These are phyloP conservation scores for Herpetomonas tarakana DNA, from an alignment of 208 protist species.

Conservation along the genomic window DNA sequence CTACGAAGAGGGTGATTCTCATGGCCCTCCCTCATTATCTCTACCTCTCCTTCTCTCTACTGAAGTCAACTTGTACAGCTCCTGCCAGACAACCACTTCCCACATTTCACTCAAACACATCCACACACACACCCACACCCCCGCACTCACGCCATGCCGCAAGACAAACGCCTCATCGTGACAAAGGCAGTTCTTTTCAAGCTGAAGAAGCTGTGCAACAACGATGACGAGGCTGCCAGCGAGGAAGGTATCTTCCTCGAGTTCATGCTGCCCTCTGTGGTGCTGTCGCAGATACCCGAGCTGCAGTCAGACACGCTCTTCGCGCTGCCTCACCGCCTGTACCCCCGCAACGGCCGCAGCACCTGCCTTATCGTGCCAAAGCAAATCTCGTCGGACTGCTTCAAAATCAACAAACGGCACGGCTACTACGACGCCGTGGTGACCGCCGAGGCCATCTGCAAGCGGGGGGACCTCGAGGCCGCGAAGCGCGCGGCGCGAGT, in stretches of 20 bases:
- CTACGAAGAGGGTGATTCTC: no score
- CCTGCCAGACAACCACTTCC: no score
- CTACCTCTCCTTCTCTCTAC: no score
- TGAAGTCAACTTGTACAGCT: no score
- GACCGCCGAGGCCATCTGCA: conserved; percentile 82
- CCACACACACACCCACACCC: no score
- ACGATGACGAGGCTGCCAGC: conserved; percentile 20
- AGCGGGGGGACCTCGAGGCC: conserved; percentile 55
- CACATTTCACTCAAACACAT: no score
- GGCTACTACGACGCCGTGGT: conserved; percentile 85
- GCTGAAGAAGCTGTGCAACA: conserved; percentile 54
- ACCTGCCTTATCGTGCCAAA: conserved; percentile 82
- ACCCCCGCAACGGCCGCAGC: conserved; percentile 53
- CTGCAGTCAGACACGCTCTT: conserved; percentile 40
- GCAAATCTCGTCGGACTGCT: conserved; percentile 60
- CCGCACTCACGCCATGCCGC: no score
- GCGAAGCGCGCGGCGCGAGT: conserved; percentile 55
- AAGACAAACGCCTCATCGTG: conserved; percentile 86
- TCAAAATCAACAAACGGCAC: conserved; percentile 85
- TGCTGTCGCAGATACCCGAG: conserved; percentile 60
- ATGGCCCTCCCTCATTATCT: no score
- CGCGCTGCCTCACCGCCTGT: conserved; percentile 57
- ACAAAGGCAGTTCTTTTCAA: conserved; percentile 85
- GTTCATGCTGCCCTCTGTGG: conserved; percentile 64
- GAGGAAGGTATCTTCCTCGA: conserved; percentile 67